Percentiles rank a stretch among this genome's conserved stretches.
Conservation (phyloP, 1,139 yeast genomes). For the Sugiyamaella paludigena region DNA sequence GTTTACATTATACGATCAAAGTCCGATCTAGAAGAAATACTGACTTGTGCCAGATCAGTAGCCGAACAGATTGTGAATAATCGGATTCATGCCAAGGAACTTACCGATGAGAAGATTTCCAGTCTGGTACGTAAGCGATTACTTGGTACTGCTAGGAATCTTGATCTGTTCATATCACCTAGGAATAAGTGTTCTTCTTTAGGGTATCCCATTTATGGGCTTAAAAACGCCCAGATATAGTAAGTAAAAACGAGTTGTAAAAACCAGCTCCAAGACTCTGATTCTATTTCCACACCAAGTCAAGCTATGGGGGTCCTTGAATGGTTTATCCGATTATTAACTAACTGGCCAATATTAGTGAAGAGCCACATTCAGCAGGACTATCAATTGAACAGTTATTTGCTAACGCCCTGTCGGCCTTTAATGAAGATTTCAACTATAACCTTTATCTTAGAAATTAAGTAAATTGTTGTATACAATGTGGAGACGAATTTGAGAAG, state of each 20-base stretch:
- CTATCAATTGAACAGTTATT: neutral
- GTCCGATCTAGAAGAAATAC: constrained; percentile 5
- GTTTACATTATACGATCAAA: constrained; percentile 14
- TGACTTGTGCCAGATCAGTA: constrained; percentile 4
- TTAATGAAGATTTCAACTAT: constrained; percentile 1
- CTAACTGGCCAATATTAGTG: too few relatives aligned
- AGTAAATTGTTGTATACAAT: too few relatives aligned
- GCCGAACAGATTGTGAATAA: constrained; percentile 4
- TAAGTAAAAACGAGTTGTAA: constrained; percentile 11
- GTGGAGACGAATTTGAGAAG: too few relatives aligned
- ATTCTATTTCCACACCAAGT: too few relatives aligned
- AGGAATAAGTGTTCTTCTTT: constrained; percentile 15
- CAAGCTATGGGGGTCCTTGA: too few relatives aligned
- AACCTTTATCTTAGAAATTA: too few relatives aligned
- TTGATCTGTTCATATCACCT: constrained; percentile 19
- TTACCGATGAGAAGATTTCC: constrained; percentile 11
- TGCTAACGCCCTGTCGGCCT: constrained; percentile 1
- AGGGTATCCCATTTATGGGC: constrained; percentile 22
- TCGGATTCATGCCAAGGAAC: neutral
- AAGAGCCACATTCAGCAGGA: too few relatives aligned
- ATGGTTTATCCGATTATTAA: too few relatives aligned
- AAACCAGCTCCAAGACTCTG: neutral
- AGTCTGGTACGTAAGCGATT: constrained; percentile 10
- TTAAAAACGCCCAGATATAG: constrained; percentile 17
- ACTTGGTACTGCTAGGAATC: constrained; percentile 13